Conservation (phyloP, 179 eudicot species). For the Gypsophila paniculata region DNA sequence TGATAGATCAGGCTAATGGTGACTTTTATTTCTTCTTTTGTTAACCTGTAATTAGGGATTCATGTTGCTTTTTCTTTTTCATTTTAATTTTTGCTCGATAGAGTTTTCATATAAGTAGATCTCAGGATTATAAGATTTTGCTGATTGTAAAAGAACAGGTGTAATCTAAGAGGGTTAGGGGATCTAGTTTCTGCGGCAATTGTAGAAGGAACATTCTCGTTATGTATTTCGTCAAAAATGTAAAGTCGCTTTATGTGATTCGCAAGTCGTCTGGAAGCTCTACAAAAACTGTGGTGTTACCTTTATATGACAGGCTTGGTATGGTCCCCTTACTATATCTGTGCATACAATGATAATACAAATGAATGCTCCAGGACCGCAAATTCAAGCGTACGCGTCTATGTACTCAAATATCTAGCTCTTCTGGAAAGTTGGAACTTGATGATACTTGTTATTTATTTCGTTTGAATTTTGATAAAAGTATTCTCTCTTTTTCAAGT, state of each 20-base stretch:
- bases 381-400: too few species aligned
- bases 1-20: slow-evolving; percentile 13
- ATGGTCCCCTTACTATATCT: background rate
- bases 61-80: background rate
- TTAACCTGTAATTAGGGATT: slow-evolving; percentile 16
- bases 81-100: background rate
- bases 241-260: slow-evolving; percentile 3
- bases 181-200: slow-evolving; percentile 7
- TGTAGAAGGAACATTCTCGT: slow-evolving; percentile 11
- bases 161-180: background rate
- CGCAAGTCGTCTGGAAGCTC: background rate
- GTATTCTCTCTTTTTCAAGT: too few species aligned
- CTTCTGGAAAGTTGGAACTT: too few species aligned
- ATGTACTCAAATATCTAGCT: too few species aligned
- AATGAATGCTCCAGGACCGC: background rate
- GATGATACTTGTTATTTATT: too few species aligned
- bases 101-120: slow-evolving; percentile 9
- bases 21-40: slow-evolving; percentile 10
- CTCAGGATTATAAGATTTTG: slow-evolving; percentile 13
- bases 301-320: background rate
- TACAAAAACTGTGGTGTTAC: background rate
- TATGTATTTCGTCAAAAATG: slow-evolving; percentile 12
- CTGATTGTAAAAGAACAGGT: slow-evolving; percentile 8
- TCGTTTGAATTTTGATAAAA: too few species aligned
- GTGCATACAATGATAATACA: slow-evolving; percentile 3